Conservation (phyloP, 805 yeast genomes). For the Yamadazyma olivae region DNA sequence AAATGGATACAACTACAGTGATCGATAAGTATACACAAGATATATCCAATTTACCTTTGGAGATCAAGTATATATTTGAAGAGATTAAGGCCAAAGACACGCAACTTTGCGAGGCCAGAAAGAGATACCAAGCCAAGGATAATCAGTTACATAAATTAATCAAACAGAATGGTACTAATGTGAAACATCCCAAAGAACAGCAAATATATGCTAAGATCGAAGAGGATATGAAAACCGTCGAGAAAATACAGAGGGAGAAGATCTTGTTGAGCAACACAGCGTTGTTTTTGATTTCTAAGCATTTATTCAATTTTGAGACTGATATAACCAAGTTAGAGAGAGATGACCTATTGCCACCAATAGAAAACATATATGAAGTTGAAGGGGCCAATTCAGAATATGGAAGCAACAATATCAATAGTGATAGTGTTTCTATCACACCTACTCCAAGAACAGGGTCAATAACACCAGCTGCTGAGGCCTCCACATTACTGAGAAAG, state of each 20-base stretch:
- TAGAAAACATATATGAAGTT: constrained; percentile 27
- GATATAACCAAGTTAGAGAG: constrained; percentile 73
- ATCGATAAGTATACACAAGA: constrained; percentile 51
- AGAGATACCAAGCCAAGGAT: constrained; percentile 68
- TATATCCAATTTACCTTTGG: constrained; percentile 83
- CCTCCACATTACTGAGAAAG: constrained; percentile 12
- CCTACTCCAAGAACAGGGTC: constrained; percentile 28
- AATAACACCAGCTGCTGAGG: constrained; percentile 14
- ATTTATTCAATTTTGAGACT: constrained; percentile 66
- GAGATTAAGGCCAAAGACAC: constrained; percentile 74
- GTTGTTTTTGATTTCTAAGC: constrained; percentile 70
- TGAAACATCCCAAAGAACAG: constrained; percentile 79
- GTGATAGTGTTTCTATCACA: constrained; percentile 25
- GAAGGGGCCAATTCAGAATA: constrained; percentile 13
- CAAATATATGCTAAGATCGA: constrained; percentile 61
- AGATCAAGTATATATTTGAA: constrained; percentile 72
- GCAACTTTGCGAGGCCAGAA: constrained; percentile 61
- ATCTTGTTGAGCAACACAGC: constrained; percentile 80
- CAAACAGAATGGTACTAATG: constrained; percentile 75
- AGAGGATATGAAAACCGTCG: constrained; percentile 61
- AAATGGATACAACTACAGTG: constrained; percentile 86
- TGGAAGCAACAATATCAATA: constrained; percentile 14
- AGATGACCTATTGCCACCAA: constrained; percentile 73
- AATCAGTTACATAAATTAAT: constrained; percentile 79
- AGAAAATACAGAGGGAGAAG: constrained; percentile 72